Base-by-base conservation (phyloP, 257 asterid genomes). In the Leptodermis oblonga region DNA sequence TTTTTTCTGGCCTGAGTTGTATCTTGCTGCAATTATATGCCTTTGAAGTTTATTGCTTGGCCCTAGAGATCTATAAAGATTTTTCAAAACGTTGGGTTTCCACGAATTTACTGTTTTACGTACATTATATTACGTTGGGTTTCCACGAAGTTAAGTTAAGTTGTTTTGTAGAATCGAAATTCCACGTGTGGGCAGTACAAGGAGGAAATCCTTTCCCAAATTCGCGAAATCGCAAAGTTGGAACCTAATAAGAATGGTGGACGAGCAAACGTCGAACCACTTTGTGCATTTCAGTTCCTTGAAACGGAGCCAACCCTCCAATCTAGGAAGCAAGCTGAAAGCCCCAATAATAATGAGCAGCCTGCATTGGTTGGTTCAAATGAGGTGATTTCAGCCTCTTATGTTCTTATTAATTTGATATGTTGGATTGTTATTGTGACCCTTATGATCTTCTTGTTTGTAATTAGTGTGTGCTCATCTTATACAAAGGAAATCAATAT, bases 121-220 rank as follows among this genome's bases (percentile, higher is more conserved):
- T 49, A 25, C 55, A 49, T 49, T 49, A 2, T n/a, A 60, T 36
- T 59, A 3, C 9, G 25, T 62, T 18, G 56, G 65, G 65, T 42
- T 36, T 79, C 41, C 72, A 70, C 59, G 69, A 33, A 37, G 60
- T 49, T 4, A 62, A 66, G 49, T 36, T 74, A n/a, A n/a, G 51
- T 45, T 77, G 62, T 61, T 25, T 76, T 78, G 67, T 80, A 94
- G 99, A 94, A 94, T 67, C 94, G 99, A 48, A 91, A 94, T 83
- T 87, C 93, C 13, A 76, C 81, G 0, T 94, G 96, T 76, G 99
- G 99, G 26, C 83, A 81, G 76, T 80, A 91, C 81, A 94, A 88
- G 75, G 95, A 83, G 73, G 97, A 91, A 54, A 85, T 94, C 64
- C 84, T 91, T 61, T 1, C 48, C 79, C 99, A 94, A 76, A 92